Conservation (phyloP, 176 grass and related monocot species). For the Ensete glaucum region DNA sequence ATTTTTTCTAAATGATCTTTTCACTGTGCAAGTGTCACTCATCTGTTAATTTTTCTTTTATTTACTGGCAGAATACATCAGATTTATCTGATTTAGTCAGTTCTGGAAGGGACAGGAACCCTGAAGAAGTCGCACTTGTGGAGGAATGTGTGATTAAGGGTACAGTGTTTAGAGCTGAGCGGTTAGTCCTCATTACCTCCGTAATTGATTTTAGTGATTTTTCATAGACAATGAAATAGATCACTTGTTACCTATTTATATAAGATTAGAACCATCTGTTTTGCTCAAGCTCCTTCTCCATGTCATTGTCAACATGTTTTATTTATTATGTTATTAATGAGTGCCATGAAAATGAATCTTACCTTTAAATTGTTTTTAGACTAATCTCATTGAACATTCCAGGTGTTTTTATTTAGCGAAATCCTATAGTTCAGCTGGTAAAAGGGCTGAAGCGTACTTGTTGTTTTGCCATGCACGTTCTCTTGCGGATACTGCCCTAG, state of each 20-base stretch:
- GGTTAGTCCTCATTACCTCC: constrained; percentile 32
- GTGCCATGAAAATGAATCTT: too few species aligned
- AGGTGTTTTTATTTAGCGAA: constrained; percentile 97
- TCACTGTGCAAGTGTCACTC: neutral
- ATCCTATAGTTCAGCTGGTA: constrained; percentile 88
- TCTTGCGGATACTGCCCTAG: constrained; percentile 45
- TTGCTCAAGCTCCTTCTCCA: too few species aligned
- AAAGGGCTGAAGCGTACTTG: constrained; percentile 86
- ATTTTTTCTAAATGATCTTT: neutral
- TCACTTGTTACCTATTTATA: too few species aligned
- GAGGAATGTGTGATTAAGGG: constrained; percentile 69
- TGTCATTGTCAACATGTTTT: too few species aligned
- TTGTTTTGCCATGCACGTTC: constrained; percentile 68
- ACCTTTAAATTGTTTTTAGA: neutral
- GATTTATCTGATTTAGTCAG: constrained; percentile 93
- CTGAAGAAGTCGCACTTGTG: constrained; percentile 66
- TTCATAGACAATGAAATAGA: neutral
- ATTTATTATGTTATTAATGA: too few species aligned
- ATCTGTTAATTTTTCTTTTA: constrained; percentile 2
- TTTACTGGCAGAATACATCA: constrained; percentile 60
- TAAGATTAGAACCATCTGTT: too few species aligned
- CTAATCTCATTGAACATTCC: constrained; percentile 9
- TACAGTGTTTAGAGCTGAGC: constrained; percentile 66
- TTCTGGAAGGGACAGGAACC: constrained; percentile 81
- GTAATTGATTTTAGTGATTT: constrained; percentile 1